A percentile compares a stretch with the other conserved stretches of the same genome.
These are phyloP conservation scores for Datura wrightii DNA, from an alignment of 257 asterid species.

Conservation along the genomic window DNA sequence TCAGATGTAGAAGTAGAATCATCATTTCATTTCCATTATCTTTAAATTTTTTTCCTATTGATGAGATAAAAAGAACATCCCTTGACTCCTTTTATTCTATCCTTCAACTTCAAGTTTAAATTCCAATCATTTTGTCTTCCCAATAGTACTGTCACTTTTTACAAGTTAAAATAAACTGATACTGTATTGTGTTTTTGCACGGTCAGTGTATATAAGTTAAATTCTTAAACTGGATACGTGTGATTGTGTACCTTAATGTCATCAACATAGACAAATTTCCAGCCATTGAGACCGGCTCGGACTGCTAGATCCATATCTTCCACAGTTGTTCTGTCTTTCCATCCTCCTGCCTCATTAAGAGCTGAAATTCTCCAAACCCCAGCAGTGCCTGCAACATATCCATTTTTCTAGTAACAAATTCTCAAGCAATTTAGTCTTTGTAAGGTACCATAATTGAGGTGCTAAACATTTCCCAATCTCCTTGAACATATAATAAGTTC, in stretches of 20 bases:
- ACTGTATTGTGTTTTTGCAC: background rate
- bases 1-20: background rate
- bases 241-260: conserved; percentile 51
- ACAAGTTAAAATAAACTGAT: background rate
- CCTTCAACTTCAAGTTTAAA: background rate
- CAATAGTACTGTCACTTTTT: conserved; percentile 1
- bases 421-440: background rate
- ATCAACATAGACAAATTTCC: conserved; percentile 87
- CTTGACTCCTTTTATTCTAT: background rate
- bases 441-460: background rate
- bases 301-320: conserved; percentile 98
- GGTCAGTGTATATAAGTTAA: background rate
- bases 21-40: conserved; percentile 4
- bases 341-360: conserved; percentile 93
- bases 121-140: background rate
- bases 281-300: conserved; percentile 88
- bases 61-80: background rate
- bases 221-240: background rate
- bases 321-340: conserved; percentile 94
- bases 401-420: background rate
- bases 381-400: conserved; percentile 66
- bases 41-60: background rate
- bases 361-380: conserved; percentile 97
- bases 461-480: background rate
- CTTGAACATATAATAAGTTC: background rate